These are phyloP conservation scores for Cucurbita moschata DNA, from an alignment of 306 rosid species.

Conservation along the genomic window DNA sequence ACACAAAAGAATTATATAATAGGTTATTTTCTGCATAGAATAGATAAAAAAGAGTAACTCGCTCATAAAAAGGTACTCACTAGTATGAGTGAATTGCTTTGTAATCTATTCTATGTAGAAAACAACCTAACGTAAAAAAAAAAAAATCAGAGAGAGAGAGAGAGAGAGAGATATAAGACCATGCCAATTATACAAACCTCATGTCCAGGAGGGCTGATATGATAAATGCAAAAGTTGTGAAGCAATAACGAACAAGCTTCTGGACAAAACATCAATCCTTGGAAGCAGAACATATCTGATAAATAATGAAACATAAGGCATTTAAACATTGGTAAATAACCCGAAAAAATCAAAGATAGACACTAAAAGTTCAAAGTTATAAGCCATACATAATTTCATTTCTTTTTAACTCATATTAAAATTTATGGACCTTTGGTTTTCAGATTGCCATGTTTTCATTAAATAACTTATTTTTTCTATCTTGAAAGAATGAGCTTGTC, in stretches of 20 bases:
- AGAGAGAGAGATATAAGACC: slow-evolving; percentile 8
- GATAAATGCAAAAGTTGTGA: slow-evolving; percentile 95
- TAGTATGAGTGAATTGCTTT: neutral
- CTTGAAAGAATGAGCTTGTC: neutral
- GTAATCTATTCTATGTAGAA: neutral
- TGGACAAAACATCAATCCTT: slow-evolving; percentile 83
- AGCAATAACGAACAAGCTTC: slow-evolving; percentile 79
- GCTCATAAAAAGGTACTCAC: neutral
- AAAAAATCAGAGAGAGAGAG: too few relatives aligned
- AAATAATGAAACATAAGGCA: neutral
- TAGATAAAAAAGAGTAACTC: neutral
- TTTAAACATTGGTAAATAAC: neutral
- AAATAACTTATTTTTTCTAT: neutral
- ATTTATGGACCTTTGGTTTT: neutral
- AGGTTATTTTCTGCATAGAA: neutral
- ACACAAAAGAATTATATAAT: neutral
- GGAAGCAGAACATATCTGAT: slow-evolving; percentile 93
- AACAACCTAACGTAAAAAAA: too few relatives aligned
- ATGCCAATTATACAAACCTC: slow-evolving; percentile 61
- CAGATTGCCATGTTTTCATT: neutral
- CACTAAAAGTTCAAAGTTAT: neutral
- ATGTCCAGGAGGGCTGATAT: slow-evolving; percentile 95
- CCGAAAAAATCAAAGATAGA: neutral
- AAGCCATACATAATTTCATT: neutral
- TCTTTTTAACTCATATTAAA: neutral